These are phyloP conservation scores for Claviceps africana DNA, from an alignment of 2,329 filamentous ascomycete genomes.

Conservation along the genomic window DNA sequence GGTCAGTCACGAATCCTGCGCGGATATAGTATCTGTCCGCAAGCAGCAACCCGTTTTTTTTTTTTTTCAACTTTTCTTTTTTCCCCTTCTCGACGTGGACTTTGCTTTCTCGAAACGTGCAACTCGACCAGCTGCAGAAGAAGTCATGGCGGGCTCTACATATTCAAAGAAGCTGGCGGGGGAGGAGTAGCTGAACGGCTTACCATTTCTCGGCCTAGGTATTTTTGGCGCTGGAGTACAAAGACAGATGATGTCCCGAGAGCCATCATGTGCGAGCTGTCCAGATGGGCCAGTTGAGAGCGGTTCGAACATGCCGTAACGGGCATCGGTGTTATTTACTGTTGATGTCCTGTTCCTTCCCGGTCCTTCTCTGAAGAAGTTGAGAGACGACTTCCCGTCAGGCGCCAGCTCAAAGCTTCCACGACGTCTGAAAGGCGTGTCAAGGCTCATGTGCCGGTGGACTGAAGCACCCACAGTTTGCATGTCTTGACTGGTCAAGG, in stretches of 20 bases:
- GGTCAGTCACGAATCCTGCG: conserved; percentile 12
- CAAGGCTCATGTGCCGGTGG: conserved; percentile 11
- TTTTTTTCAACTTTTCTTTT: not conserved
- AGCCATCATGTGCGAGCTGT: conserved; percentile 16
- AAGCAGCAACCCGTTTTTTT: not conserved
- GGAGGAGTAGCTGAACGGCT: conserved; percentile 14
- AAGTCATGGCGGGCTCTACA: not conserved
- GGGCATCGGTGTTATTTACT: conserved; percentile 31
- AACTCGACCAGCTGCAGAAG: not conserved
- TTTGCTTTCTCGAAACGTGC: not conserved
- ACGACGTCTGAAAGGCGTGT: conserved; percentile 8
- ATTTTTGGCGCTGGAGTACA: conserved; percentile 44
- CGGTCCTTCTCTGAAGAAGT: conserved; percentile 4
- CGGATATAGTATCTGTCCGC: not conserved
- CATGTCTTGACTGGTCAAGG: conserved; percentile 12
- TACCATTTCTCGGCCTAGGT: conserved; percentile 45
- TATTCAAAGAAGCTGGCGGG: not conserved
- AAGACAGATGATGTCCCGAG: conserved; percentile 36
- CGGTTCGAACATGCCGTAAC: conserved; percentile 19
- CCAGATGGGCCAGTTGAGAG: conserved; percentile 16
- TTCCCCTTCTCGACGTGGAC: not conserved
- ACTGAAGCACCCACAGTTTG: conserved; percentile 10
- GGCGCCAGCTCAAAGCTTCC: conserved; percentile 4
- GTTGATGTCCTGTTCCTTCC: conserved; percentile 31
- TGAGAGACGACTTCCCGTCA: conserved; percentile 5